Conservation (phyloP, 169 alveolate genomes). For the Theileria equi region DNA sequence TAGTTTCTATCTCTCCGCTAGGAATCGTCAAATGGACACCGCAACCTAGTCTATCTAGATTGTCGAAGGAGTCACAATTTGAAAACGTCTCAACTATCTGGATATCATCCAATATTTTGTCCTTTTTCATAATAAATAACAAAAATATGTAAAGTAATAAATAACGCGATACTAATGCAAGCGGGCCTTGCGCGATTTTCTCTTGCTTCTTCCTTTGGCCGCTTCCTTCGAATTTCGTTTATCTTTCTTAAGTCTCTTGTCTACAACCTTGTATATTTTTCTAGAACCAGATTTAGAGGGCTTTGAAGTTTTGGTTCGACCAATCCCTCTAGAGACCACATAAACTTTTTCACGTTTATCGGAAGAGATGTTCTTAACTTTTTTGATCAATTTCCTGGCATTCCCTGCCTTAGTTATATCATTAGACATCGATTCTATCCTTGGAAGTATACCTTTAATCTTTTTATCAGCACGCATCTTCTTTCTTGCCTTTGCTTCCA, state of each 20-base stretch:
- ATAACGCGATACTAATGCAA: constrained; percentile 9
- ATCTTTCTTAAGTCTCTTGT: constrained; percentile 93
- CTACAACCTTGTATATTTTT: constrained; percentile 88
- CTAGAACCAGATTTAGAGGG: constrained; percentile 74
- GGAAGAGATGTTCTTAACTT: constrained; percentile 33
- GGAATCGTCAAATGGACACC: too few relatives aligned
- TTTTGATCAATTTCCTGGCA: constrained; percentile 44
- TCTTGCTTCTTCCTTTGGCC: constrained; percentile 70
- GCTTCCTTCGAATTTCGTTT: constrained; percentile 85
- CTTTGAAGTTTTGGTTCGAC: constrained; percentile 70
- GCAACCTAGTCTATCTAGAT: too few relatives aligned
- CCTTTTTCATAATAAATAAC: too few relatives aligned
- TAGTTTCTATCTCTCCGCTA: too few relatives aligned
- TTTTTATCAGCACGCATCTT: constrained; percentile 87
- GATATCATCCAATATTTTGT: constrained; percentile 12
- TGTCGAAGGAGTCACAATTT: constrained; percentile 27
- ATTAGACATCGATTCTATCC: constrained; percentile 61
- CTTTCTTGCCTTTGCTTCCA: constrained; percentile 93
- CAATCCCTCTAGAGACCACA: constrained; percentile 81
- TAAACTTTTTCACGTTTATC: constrained; percentile 72
- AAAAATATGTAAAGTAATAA: constrained; percentile 6
- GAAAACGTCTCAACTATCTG: constrained; percentile 22
- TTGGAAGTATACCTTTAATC: constrained; percentile 87
- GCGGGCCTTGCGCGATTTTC: constrained; percentile 53
- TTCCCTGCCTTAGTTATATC: constrained; percentile 24